Percentiles rank a stretch among this genome's conserved stretches.
Conservation (phyloP, 805 yeast genomes). For the Crinitomyces ghanaensis region DNA sequence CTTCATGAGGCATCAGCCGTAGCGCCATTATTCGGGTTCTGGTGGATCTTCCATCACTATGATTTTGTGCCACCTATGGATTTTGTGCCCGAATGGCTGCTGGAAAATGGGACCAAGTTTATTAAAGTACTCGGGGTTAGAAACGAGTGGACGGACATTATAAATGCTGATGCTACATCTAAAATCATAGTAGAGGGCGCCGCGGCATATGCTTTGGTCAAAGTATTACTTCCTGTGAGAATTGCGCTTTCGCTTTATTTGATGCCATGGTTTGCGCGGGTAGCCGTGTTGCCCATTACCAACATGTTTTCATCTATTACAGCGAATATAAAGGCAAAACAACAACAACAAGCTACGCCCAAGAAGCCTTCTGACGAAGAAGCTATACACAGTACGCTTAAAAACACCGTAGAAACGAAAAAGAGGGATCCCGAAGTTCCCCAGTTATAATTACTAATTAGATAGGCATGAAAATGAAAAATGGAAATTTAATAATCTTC, state of each 20-base stretch:
- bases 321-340: too few relatives aligned
- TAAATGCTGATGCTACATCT: constrained; percentile 40
- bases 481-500: too few relatives aligned
- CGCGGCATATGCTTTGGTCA: constrained; percentile 59
- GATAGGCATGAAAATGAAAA: too few relatives aligned
- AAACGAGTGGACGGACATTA: constrained; percentile 21
- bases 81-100: constrained; percentile 49
- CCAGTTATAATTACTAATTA: too few relatives aligned
- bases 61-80: constrained; percentile 42
- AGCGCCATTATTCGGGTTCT: constrained; percentile 53
- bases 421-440: too few relatives aligned
- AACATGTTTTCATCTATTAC: constrained; percentile 4
- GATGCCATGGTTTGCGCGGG: constrained; percentile 49
- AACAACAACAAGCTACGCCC: too few relatives aligned
- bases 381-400: too few relatives aligned
- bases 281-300: constrained; percentile 37
- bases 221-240: constrained; percentile 44
- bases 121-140: constrained; percentile 38
- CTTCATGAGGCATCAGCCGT: constrained; percentile 70
- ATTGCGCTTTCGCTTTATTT: constrained; percentile 37
- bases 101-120: constrained; percentile 46
- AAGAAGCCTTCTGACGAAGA: too few relatives aligned
- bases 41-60: constrained; percentile 53
- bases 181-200: constrained; percentile 59
- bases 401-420: too few relatives aligned